Base-by-base conservation (phyloP, 2,329 filamentous ascomycete genomes). In the Clarireedia sp. region DNA sequence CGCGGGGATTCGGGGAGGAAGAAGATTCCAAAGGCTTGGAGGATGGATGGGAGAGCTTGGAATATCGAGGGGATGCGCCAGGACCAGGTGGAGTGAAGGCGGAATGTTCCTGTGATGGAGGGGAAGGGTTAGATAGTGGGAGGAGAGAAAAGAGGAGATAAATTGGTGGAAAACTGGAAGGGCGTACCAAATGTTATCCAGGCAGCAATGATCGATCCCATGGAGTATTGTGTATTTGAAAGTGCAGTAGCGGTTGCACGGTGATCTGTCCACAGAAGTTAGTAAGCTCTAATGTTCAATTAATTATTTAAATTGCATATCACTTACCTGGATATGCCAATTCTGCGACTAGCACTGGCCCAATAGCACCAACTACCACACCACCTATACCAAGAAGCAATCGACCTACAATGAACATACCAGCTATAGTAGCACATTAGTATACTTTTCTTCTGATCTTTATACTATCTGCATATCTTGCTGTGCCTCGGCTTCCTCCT, bases 1-100 rank as follows among this genome's bases (percentile, higher is more conserved):
- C 81, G 70, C 0, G 81, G 82, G 2, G 77, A 80, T 61, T 85
- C 81, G 0, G 82, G 81, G 1, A 83, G 69, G 59, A 80, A 73
- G 54, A 74, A 79, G 4, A 76, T 70, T 38, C 73, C 72, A 9
- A 73, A n/a, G 3, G 73, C 66, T 41, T 60, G 58, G n/a, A 57
- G 24, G n/a, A 59, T 6, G 5, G 60, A 56, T 17, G 57, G 56
- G 10, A 62, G 46, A 21, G 52, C 58, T 49, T 62, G 60, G n/a
- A 55, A 55, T 4, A 54, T 45, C 6, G 58, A 55, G 8, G 60
- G 60, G 19, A 62, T 59, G 1, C 59, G 58, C 60, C 60, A 62
- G 19, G 59, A 54, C 59, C 61, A 63, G 2, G 55, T 58, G 41
- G 48, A 54, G 2, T 51, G 48, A 9, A 60, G 52, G 26, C 43